These are phyloP conservation scores for Earliella scabrosa DNA, from an alignment of 1,284 basidiomycete genomes.

Conservation along the genomic window DNA sequence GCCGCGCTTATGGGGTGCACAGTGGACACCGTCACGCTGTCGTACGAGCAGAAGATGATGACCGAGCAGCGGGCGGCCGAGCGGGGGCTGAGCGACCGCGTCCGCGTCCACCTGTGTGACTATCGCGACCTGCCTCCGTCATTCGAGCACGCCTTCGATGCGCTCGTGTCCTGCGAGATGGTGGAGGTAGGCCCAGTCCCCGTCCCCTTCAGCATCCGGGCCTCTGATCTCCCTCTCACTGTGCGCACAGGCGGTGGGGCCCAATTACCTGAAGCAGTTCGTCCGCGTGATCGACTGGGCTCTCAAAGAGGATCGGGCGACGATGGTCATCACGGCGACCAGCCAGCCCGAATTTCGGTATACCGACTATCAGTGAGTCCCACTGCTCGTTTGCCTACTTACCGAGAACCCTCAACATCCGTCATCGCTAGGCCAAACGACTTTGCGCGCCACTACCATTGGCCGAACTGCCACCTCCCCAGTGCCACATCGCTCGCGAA, in stretches of 20 bases:
- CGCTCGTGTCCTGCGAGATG: constrained; percentile 88
- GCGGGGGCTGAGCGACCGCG: too few relatives aligned
- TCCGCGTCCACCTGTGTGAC: constrained; percentile 84
- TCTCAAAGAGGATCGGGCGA: constrained; percentile 68
- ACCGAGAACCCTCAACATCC: not conserved
- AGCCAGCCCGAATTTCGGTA: constrained; percentile 81
- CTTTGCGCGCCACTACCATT: constrained; percentile 88
- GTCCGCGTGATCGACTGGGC: constrained; percentile 81
- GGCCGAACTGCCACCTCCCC: constrained; percentile 86
- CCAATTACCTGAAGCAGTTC: constrained; percentile 54
- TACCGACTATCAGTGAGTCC: constrained; percentile 60
- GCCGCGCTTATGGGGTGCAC: constrained; percentile 71
- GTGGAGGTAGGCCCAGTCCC: constrained; percentile 36
- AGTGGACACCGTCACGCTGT: constrained; percentile 86
- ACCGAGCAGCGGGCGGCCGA: constrained; percentile 78
- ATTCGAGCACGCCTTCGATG: constrained; percentile 81
- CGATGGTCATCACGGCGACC: constrained; percentile 75
- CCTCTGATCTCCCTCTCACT: not conserved
- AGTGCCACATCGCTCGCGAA: constrained; percentile 72
- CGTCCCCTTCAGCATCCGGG: too few relatives aligned
- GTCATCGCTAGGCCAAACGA: constrained; percentile 69
- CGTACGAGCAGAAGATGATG: constrained; percentile 79
- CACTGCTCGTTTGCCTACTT: not conserved
- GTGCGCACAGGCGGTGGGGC: constrained; percentile 8
- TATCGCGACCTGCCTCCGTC: constrained; percentile 78